phyloP scores from a whole-genome alignment of 1,284 basidiomycete species.

The Polyporus tsugae region DNA sequence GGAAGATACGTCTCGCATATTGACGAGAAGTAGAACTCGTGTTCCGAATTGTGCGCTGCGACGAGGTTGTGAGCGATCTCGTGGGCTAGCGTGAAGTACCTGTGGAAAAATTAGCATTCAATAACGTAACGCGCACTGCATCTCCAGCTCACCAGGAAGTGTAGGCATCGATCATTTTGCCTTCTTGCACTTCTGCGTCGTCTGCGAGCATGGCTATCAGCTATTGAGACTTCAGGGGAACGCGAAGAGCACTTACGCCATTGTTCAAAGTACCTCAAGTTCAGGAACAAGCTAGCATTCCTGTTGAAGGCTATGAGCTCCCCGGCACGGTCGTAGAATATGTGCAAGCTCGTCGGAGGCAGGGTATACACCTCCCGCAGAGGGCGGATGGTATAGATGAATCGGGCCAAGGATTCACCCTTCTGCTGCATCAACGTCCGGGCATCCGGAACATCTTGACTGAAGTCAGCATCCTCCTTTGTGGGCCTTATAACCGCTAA shows the following conservation, averaged over 20 bases:
- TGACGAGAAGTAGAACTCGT: slow-evolving; percentile 94
- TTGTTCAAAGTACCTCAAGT: slow-evolving; percentile 85
- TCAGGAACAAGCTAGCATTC: slow-evolving; percentile 89
- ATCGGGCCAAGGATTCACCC: slow-evolving; percentile 67
- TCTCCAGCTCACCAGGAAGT: slow-evolving; percentile 73
- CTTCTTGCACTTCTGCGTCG: slow-evolving; percentile 69
- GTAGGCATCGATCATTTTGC: slow-evolving; percentile 71
- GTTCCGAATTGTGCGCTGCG: slow-evolving; percentile 81
- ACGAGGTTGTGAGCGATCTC: slow-evolving; percentile 91
- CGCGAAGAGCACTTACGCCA: slow-evolving; percentile 74
- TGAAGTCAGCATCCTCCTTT: slow-evolving; percentile 13
- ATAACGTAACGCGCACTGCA: neutral
- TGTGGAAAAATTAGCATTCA: slow-evolving; percentile 37
- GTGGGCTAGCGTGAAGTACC: slow-evolving; percentile 93
- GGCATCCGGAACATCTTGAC: slow-evolving; percentile 61
- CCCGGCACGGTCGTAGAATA: slow-evolving; percentile 88
- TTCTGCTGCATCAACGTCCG: slow-evolving; percentile 59
- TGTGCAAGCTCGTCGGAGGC: slow-evolving; percentile 76
- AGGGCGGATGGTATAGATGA: slow-evolving; percentile 68
- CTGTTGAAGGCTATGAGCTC: slow-evolving; percentile 95
- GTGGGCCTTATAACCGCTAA: neutral
- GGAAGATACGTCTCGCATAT: slow-evolving; percentile 71
- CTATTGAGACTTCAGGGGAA: neutral
- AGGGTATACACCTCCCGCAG: slow-evolving; percentile 70
- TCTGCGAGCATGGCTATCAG: slow-evolving; percentile 52